These are phyloP conservation scores for Henckelia pumila DNA, from an alignment of 257 asterid species.

Conservation along the genomic window DNA sequence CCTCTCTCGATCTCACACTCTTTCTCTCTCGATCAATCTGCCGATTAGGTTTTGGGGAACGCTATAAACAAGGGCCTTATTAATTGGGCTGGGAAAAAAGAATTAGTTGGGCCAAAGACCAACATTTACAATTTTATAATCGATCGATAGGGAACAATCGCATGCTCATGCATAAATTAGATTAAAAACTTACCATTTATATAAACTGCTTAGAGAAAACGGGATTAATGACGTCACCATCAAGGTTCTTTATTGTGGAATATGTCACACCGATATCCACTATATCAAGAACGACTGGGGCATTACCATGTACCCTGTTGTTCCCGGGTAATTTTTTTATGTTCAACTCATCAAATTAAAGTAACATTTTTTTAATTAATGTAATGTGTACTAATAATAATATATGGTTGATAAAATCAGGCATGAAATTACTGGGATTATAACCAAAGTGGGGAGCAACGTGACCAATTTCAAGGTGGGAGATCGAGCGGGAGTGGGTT, in stretches of 20 bases:
- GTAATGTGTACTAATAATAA: neutral
- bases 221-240: conserved; percentile 51
- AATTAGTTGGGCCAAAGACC: too few relatives aligned
- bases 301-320: conserved; percentile 58
- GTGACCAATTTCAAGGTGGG: conserved; percentile 69
- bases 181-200: too few relatives aligned
- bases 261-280: conserved; percentile 63
- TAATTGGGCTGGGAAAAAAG: too few relatives aligned
- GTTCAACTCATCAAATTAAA: neutral
- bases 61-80: too few relatives aligned
- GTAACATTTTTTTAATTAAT: neutral
- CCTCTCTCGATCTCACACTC: too few relatives aligned
- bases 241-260: conserved; percentile 50
- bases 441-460: conserved; percentile 69
- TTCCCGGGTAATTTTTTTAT: conserved; percentile 45
- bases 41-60: too few relatives aligned
- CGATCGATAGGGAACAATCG: too few relatives aligned
- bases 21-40: too few relatives aligned
- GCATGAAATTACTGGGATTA: conserved; percentile 79
- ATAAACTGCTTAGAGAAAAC: conserved; percentile 34
- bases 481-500: conserved; percentile 80
- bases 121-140: too few relatives aligned
- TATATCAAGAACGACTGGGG: conserved; percentile 58
- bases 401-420: conserved; percentile 27
- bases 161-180: too few relatives aligned